Percentiles rank a stretch among this genome's conserved stretches.
phyloP scores from a whole-genome alignment of 2,329 filamentous ascomycete species.

The Tolypocladium capitatum region DNA sequence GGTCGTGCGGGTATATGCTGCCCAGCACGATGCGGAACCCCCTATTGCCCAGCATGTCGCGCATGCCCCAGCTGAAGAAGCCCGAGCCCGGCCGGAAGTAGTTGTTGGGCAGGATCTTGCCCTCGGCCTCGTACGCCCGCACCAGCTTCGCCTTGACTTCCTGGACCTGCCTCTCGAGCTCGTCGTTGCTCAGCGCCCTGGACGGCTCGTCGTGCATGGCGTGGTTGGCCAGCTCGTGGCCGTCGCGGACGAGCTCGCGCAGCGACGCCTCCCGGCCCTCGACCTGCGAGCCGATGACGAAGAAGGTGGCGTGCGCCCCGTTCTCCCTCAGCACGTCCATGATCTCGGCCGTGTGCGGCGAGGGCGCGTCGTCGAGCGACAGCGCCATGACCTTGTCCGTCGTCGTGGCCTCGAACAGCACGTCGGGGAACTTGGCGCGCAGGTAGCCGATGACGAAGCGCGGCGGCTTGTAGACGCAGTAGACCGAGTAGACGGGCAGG shows the following conservation, averaged over 20 bases:
- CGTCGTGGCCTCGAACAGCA: slow-evolving; percentile 57
- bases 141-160: slow-evolving; percentile 49
- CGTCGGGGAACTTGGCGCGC: slow-evolving; percentile 58
- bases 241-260: slow-evolving; percentile 41
- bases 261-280: slow-evolving; percentile 40
- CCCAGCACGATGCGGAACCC: slow-evolving; percentile 68
- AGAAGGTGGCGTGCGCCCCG: slow-evolving; percentile 68
- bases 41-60: slow-evolving; percentile 41
- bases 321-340: slow-evolving; percentile 51
- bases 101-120: slow-evolving; percentile 32
- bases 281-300: slow-evolving; percentile 73
- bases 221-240: slow-evolving; percentile 73
- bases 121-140: slow-evolving; percentile 38
- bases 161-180: slow-evolving; percentile 49
- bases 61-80: slow-evolving; percentile 64
- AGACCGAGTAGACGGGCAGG: slow-evolving; percentile 35
- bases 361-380: slow-evolving; percentile 80
- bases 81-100: slow-evolving; percentile 80
- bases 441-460: slow-evolving; percentile 57
- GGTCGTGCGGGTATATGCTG: slow-evolving; percentile 79
- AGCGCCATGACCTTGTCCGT: slow-evolving; percentile 58
- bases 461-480: slow-evolving; percentile 72
- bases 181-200: slow-evolving; percentile 41
- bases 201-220: slow-evolving; percentile 79
- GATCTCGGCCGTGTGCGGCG: slow-evolving; percentile 56